A percentile compares a stretch with the other conserved stretches of the same genome.
These are phyloP conservation scores for Jatropha podagrica DNA, from an alignment of 441 rosid species.

Conservation along the genomic window DNA sequence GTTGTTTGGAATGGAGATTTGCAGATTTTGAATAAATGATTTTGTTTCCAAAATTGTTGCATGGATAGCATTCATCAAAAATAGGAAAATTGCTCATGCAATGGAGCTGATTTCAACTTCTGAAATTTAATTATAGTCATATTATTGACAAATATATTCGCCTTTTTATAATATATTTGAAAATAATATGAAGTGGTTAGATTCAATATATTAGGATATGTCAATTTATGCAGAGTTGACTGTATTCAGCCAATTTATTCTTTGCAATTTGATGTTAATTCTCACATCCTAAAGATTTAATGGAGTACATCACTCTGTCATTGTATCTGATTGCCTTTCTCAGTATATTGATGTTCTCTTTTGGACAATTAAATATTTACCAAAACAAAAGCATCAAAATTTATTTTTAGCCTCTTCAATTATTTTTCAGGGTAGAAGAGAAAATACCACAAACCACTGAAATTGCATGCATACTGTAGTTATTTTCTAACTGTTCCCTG, in stretches of 20 bases:
- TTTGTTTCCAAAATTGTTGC: background rate
- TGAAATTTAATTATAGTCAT: background rate
- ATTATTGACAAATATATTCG: background rate
- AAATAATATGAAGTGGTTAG: background rate
- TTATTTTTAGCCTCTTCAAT: background rate
- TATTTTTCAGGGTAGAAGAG: background rate
- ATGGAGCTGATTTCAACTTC: background rate
- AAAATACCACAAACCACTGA: background rate
- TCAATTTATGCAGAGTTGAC: background rate
- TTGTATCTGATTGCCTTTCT: background rate
- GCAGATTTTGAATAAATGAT: background rate
- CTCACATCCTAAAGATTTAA: background rate
- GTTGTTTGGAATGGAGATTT: constrained; percentile 6
- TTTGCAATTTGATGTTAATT: background rate
- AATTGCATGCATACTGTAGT: background rate
- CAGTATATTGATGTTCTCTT: background rate
- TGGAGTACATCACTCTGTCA: background rate
- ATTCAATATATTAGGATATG: background rate
- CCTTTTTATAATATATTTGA: background rate
- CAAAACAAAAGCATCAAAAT: background rate
- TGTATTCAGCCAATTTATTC: background rate
- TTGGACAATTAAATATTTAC: background rate
- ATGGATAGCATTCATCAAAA: background rate
- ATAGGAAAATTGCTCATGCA: background rate
- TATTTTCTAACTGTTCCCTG: background rate